Conservation (phyloP, 352 stramenopile species). For the Globisporangium nunn region DNA sequence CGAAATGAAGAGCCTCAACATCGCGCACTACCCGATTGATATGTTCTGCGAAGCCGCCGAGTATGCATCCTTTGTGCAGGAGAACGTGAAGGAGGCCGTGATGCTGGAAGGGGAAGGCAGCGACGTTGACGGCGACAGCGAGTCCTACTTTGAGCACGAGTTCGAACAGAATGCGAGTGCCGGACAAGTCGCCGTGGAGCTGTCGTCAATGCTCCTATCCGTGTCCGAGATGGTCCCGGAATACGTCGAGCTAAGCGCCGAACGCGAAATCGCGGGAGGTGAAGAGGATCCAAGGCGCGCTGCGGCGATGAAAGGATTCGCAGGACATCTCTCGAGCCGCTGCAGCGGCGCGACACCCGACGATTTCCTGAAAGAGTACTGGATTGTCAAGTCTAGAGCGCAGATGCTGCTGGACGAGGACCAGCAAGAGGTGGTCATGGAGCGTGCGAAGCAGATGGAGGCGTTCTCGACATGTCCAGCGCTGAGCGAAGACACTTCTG, state of each 20-base stretch:
- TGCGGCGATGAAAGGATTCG: slow-evolving; percentile 58
- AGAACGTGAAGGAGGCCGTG: slow-evolving; percentile 57
- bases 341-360: slow-evolving; percentile 44
- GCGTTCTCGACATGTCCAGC: slow-evolving; percentile 27
- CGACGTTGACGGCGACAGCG: slow-evolving; percentile 11
- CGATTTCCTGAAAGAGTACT: slow-evolving; percentile 72
- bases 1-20: slow-evolving; percentile 66
- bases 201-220: slow-evolving; percentile 47
- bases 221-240: slow-evolving; percentile 33
- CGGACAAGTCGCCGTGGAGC: slow-evolving; percentile 40
- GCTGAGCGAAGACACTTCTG: neutral
- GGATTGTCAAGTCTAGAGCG: slow-evolving; percentile 46
- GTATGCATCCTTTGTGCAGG: slow-evolving; percentile 61
- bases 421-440: slow-evolving; percentile 13
- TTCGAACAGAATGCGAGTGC: slow-evolving; percentile 41
- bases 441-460: slow-evolving; percentile 20
- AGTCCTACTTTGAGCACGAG: slow-evolving; percentile 53
- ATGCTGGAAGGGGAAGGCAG: slow-evolving; percentile 12
- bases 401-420: slow-evolving; percentile 18
- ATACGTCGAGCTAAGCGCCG: slow-evolving; percentile 20
- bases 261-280: slow-evolving; percentile 7
- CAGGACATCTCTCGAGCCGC: slow-evolving; percentile 46
- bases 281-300: slow-evolving; percentile 22
- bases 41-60: slow-evolving; percentile 70
- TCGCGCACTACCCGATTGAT: slow-evolving; percentile 53